Evolutionary conservation across 2,329 filamentous ascomycete genomes (phyloP).

Genomic region (Fusarium sp.): DNA sequence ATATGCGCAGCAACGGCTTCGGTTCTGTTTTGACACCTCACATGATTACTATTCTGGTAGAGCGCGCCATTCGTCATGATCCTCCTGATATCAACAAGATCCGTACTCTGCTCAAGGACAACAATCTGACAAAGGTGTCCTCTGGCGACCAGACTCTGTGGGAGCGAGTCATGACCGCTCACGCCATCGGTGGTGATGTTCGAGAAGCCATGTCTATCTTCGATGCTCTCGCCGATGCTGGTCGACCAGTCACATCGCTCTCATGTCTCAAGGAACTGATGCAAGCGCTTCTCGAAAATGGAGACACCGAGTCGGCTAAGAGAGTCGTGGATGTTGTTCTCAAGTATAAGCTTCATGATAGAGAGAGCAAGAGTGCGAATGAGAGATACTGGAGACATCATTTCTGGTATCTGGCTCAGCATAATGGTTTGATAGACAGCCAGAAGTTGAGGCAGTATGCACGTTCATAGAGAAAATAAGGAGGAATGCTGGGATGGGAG

Average conservation of each 20-base stretch:
- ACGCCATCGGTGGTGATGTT: conserved; percentile 63
- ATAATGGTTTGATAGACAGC: conserved; percentile 50
- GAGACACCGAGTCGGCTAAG: conserved; percentile 42
- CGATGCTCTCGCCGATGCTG: conserved; percentile 51
- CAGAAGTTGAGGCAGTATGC: conserved; percentile 4
- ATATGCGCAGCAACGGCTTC: conserved; percentile 66
- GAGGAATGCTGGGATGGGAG: neutral
- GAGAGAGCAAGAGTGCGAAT: conserved; percentile 27
- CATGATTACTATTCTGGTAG: conserved; percentile 79
- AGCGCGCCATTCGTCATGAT: conserved; percentile 68
- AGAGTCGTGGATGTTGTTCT: conserved; percentile 47
- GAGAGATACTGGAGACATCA: conserved; percentile 57
- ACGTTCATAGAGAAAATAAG: neutral
- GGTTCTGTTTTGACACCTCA: conserved; percentile 66
- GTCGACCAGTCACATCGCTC: conserved; percentile 54
- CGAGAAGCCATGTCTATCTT: conserved; percentile 60
- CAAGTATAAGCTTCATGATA: conserved; percentile 39
- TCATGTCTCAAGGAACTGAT: conserved; percentile 56
- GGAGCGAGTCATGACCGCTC: conserved; percentile 75
- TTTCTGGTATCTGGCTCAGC: conserved; percentile 59
- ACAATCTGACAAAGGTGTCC: conserved; percentile 51
- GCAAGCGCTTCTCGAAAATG: conserved; percentile 40
- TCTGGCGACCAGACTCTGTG: conserved; percentile 71
- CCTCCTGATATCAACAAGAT: conserved; percentile 69
- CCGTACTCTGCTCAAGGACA: conserved; percentile 67